Evolutionary conservation across 441 rosid genomes (phyloP).

Genomic region (Bruguiera hainesii): DNA sequence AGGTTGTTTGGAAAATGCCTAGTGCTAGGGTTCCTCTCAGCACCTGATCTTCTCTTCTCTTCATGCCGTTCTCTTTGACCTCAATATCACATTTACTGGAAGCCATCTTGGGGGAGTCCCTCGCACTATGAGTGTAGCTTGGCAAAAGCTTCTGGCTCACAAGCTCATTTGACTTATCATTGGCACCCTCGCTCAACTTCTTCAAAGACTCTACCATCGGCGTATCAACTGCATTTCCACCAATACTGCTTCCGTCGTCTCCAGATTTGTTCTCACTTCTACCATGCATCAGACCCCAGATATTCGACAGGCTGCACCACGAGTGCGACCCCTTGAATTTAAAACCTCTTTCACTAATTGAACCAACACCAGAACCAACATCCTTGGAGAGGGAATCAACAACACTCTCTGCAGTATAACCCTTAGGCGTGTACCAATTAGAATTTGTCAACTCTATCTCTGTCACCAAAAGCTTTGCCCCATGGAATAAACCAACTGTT

Average conservation of each 20-base stretch:
- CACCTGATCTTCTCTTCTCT: conserved; percentile 48
- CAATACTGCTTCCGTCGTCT: conserved; percentile 60
- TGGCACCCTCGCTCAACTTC: conserved; percentile 48
- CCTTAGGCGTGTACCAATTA: conserved; percentile 58
- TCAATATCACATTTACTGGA: conserved; percentile 29
- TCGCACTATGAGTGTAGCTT: conserved; percentile 87
- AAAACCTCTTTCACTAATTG: conserved; percentile 27
- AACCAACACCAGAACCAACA: conserved; percentile 50
- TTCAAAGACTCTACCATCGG: conserved; percentile 71
- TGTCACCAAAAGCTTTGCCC: conserved; percentile 66
- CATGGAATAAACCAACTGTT: conserved; percentile 63
- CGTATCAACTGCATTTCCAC: conserved; percentile 59
- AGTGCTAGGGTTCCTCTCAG: conserved; percentile 67
- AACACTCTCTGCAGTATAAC: conserved; percentile 38
- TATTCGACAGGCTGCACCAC: conserved; percentile 76
- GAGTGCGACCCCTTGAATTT: conserved; percentile 56
- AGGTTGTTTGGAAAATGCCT: conserved; percentile 69
- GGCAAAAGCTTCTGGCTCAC: conserved; percentile 65
- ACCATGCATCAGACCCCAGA: conserved; percentile 73
- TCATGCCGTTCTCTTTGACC: conserved; percentile 36
- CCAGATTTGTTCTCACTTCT: conserved; percentile 64
- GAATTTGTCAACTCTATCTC: conserved; percentile 72
- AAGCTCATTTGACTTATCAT: conserved; percentile 45
- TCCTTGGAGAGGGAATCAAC: conserved; percentile 47
- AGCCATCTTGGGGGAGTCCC: conserved; percentile 55